A percentile compares a stretch with the other conserved stretches of the same genome.
Evolutionary conservation across 2,329 filamentous ascomycete species (phyloP).

Genomic region (Penicillium sp.): DNA sequence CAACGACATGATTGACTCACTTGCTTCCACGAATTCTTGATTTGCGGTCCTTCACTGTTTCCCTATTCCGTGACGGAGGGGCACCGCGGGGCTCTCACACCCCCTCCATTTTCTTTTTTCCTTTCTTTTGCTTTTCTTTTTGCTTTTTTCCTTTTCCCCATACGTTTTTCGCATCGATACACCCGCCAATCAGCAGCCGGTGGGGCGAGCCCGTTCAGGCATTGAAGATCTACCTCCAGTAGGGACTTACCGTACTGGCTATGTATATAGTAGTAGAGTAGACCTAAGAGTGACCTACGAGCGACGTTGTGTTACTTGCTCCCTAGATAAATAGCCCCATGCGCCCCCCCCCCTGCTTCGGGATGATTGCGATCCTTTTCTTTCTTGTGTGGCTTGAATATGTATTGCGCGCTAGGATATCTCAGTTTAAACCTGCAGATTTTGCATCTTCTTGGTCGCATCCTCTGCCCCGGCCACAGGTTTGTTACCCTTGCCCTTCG

Average conservation of each 20-base stretch:
- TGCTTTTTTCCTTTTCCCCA: constrained; percentile 6
- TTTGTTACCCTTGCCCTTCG: constrained; percentile 43
- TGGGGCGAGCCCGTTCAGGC: too few species aligned
- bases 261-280: too few species aligned
- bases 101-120: constrained; percentile 10
- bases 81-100: constrained; percentile 16
- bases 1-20: background rate
- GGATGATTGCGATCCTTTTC: too few species aligned
- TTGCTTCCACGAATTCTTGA: background rate
- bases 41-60: constrained; percentile 1
- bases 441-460: constrained; percentile 42
- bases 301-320: too few species aligned
- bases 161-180: constrained; percentile 3
- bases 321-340: too few species aligned
- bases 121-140: constrained; percentile 13
- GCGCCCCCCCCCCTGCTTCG: too few species aligned
- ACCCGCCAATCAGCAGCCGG: constrained; percentile 7
- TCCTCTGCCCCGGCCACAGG: constrained; percentile 31
- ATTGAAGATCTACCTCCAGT: too few species aligned
- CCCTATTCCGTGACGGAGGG: constrained; percentile 10
- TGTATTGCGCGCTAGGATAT: too few species aligned
- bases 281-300: too few species aligned
- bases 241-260: too few species aligned
- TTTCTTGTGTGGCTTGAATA: too few species aligned
- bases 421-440: constrained; percentile 37